Percentiles rank a stretch among this genome's conserved stretches.
Conservation (phyloP, 164 flowering plant species). For the Annona squamosa region DNA sequence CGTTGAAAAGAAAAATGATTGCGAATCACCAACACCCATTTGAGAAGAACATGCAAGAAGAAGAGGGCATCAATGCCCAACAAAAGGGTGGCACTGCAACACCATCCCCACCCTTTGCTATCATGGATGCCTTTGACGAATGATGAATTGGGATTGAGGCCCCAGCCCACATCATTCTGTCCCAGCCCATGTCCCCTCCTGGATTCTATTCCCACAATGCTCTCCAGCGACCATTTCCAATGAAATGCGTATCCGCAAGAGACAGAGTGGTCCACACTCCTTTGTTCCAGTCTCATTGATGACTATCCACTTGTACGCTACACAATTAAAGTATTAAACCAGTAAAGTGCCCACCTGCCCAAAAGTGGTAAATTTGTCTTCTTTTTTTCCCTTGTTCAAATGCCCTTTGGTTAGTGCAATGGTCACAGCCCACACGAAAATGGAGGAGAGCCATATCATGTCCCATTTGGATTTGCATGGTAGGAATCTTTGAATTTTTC, state of each 20-base stretch:
- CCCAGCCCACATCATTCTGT: not conserved
- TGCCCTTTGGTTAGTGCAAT: no score
- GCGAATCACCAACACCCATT: not conserved
- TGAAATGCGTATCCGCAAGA: not conserved
- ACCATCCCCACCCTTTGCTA: not conserved
- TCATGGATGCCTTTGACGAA: conserved; percentile 6
- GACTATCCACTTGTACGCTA: not conserved
- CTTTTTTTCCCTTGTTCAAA: no score
- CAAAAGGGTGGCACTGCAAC: not conserved
- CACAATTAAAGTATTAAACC: no score
- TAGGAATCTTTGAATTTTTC: no score
- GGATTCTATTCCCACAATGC: conserved; percentile 14
- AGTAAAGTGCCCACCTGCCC: no score
- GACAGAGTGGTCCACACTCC: not conserved
- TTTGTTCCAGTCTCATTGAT: not conserved
- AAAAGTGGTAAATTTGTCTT: no score
- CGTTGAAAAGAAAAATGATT: not conserved
- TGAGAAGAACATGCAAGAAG: not conserved
- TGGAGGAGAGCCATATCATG: no score
- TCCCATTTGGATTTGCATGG: no score
- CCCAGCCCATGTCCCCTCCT: not conserved
- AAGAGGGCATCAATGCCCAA: not conserved
- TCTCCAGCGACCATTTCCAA: not conserved
- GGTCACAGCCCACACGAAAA: no score
- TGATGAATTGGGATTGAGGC: not conserved